Conservation (phyloP, 768 basidiomycete genomes). For the Suillus luteus region DNA sequence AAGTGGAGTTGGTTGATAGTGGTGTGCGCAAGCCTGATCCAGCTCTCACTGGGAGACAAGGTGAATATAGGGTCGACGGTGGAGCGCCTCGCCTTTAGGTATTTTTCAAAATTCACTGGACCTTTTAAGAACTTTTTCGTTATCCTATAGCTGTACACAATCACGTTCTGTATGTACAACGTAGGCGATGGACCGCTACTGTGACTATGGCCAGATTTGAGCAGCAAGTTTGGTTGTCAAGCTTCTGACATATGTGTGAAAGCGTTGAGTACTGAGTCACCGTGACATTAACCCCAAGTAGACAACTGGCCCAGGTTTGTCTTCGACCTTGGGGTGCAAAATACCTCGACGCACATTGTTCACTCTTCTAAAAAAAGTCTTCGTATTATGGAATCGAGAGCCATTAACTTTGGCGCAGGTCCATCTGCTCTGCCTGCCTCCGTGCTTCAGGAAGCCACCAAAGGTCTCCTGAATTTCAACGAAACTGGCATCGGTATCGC, state of each 20-base stretch:
- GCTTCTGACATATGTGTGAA: not conserved
- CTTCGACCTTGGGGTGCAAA: not conserved
- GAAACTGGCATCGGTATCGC: slow-evolving; percentile 93
- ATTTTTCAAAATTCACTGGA: slow-evolving; percentile 1
- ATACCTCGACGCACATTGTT: not conserved
- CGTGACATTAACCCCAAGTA: not conserved
- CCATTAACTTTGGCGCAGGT: slow-evolving; percentile 92
- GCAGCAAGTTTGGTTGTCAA: not conserved
- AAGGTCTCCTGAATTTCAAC: slow-evolving; percentile 87
- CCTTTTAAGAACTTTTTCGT: not conserved
- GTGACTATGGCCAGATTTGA: not conserved
- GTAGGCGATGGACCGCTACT: not conserved
- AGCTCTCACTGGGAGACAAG: slow-evolving; percentile 29
- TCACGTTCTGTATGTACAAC: not conserved
- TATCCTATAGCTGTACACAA: not conserved
- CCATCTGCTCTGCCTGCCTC: slow-evolving; percentile 90
- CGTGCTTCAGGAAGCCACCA: slow-evolving; percentile 80
- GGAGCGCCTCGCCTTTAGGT: slow-evolving; percentile 14
- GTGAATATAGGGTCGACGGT: slow-evolving; percentile 29
- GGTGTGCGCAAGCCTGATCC: slow-evolving; percentile 17
- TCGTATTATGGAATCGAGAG: slow-evolving; percentile 40
- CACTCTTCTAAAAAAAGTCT: not conserved
- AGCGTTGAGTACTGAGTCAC: not conserved
- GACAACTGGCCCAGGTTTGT: not conserved
- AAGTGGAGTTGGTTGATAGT: slow-evolving; percentile 29